Base-by-base conservation (phyloP, 176 grass and related monocot species). In the Puccinellia tenuiflora region DNA sequence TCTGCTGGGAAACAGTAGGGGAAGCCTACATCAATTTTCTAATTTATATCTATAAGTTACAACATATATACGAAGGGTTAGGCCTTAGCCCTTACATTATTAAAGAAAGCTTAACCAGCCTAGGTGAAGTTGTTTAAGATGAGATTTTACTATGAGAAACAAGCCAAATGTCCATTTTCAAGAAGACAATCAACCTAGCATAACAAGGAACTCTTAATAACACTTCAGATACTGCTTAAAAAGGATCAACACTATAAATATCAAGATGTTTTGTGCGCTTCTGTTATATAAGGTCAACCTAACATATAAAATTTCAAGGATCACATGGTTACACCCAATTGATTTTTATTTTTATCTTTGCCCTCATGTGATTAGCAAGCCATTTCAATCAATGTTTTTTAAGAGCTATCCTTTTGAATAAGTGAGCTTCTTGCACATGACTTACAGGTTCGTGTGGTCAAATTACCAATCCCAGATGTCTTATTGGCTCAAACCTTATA, bases 391-490 rank as follows among this genome's bases (percentile, higher is more conserved):
- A 71, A 40, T 57, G 28, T 25, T 75, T 45, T 7, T 60, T 63
- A 75, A 81, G 18, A 28, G n/a, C 0, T 13, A 13, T 21, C 39
- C 21, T 35, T 82, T 72, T 78, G 56, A 56, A 82, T 63, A 73
- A 86, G 45, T 17, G 21, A 82, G 28, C 16, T 89, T 75, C 71
- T 86, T 89, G 38, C 29, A 63, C 78, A 54, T 88, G 86, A 61
- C 20, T 81, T 86, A 60, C 87, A 95, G 96, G 87, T 98, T 98
- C 93, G 87, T 80, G 46, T 86, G 90, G 82, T 52, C 81, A 80
- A 88, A 86, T 86, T 90, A 82, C 72, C 92, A 95, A 89, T 88
- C 86, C 73, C 93, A 95, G 80, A 98, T 98, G 91, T 95, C 93
- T 14, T 92, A 95, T 64, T 98, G 96, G 93, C 87, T 98, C 46